Evolutionary conservation across 768 basidiomycete species (phyloP).

Genomic region (Butyriboletus loyo): DNA sequence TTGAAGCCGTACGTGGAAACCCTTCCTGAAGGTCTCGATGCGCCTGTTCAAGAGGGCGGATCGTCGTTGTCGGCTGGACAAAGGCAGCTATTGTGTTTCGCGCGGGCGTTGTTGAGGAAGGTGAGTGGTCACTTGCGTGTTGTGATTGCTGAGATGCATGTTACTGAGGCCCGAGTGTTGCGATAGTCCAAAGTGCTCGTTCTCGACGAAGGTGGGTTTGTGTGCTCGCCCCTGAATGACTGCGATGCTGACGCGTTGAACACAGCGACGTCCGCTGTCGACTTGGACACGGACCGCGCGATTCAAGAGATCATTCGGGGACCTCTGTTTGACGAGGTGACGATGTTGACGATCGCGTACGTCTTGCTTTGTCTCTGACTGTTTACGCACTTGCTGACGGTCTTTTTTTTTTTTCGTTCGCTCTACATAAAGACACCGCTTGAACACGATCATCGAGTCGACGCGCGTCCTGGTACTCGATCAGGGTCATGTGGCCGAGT

Average conservation of each 20-base stretch:
- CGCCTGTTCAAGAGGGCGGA: slow-evolving; percentile 73
- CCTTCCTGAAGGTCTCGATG: slow-evolving; percentile 66
- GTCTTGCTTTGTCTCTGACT: slow-evolving; percentile 22
- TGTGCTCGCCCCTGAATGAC: neutral
- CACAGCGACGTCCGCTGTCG: slow-evolving; percentile 82
- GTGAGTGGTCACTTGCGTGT: slow-evolving; percentile 29
- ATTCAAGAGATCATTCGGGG: slow-evolving; percentile 88
- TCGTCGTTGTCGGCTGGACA: slow-evolving; percentile 83
- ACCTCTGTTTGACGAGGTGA: slow-evolving; percentile 70
- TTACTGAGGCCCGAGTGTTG: slow-evolving; percentile 1
- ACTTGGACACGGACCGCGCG: slow-evolving; percentile 84
- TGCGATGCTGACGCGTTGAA: neutral
- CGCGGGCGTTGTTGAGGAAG: slow-evolving; percentile 77
- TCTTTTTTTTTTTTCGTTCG: neutral
- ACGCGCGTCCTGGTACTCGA: slow-evolving; percentile 81
- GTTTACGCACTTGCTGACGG: neutral
- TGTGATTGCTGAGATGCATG: neutral
- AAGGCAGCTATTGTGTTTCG: slow-evolving; percentile 85
- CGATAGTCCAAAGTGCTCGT: slow-evolving; percentile 78
- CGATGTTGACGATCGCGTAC: slow-evolving; percentile 85
- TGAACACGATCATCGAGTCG: slow-evolving; percentile 83
- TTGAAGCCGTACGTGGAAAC: slow-evolving; percentile 66
- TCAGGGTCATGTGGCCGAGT: slow-evolving; percentile 79
- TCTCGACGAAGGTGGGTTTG: slow-evolving; percentile 76
- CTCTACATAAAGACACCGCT: slow-evolving; percentile 51